A percentile compares a stretch with the other conserved stretches of the same genome.
phyloP scores from a whole-genome alignment of 768 basidiomycete genomes.

The Pleurotus ostreatus region DNA sequence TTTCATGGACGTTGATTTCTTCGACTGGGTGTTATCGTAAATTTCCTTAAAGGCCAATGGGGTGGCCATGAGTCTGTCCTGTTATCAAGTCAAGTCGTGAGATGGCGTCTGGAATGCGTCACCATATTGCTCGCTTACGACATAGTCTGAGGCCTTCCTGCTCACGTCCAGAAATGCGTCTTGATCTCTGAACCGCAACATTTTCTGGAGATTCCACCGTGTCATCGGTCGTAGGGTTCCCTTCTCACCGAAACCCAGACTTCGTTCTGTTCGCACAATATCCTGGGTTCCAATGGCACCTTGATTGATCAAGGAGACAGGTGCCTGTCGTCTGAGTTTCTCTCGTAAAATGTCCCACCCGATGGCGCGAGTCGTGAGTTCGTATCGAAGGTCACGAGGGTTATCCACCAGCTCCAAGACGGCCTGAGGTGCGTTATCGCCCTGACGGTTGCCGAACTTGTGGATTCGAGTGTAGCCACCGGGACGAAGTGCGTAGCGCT shows the following conservation, averaged over 20 bases:
- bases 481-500: conserved; percentile 75
- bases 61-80: conserved; percentile 69
- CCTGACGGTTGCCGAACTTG: conserved; percentile 82
- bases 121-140: conserved; percentile 43
- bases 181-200: conserved; percentile 53
- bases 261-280: conserved; percentile 46
- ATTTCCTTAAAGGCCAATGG: conserved; percentile 49
- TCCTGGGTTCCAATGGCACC: conserved; percentile 43
- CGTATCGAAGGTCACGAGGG: conserved; percentile 82
- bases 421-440: conserved; percentile 92
- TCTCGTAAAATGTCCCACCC: conserved; percentile 77
- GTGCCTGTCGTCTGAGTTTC: conserved; percentile 41
- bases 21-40: conserved; percentile 40
- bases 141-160: conserved; percentile 57
- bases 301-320: conserved; percentile 44
- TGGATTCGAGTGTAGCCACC: conserved; percentile 97
- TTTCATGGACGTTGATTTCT: conserved; percentile 17
- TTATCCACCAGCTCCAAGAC: conserved; percentile 95
- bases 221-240: conserved; percentile 58
- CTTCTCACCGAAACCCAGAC: conserved; percentile 29
- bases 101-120: too few relatives aligned
- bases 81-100: not conserved
- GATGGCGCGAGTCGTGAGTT: conserved; percentile 83
- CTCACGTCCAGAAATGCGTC: conserved; percentile 45
- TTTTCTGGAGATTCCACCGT: conserved; percentile 72